Conservation (phyloP, 805 yeast species). For the Candida succiphila region DNA sequence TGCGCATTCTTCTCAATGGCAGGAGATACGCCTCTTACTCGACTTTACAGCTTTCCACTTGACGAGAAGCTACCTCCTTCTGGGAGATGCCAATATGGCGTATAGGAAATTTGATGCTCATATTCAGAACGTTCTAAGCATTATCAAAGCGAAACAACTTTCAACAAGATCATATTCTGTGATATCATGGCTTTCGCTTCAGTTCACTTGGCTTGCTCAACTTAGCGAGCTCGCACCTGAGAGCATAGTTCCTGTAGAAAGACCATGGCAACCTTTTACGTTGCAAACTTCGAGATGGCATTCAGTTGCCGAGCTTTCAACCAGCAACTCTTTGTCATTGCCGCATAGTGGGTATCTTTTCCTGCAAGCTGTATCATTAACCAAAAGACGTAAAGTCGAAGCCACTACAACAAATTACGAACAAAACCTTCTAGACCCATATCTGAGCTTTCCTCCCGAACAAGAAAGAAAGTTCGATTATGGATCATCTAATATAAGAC, state of each 20-base stretch:
- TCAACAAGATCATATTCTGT: constrained; percentile 19
- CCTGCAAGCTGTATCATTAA: constrained; percentile 26
- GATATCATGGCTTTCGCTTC: constrained; percentile 49
- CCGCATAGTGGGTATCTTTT: constrained; percentile 34
- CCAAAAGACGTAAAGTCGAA: constrained; percentile 14
- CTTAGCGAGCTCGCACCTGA: constrained; percentile 39
- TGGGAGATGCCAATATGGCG: constrained; percentile 49
- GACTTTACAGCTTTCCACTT: constrained; percentile 59
- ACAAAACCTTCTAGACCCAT: constrained; percentile 11
- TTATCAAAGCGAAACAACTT: constrained; percentile 21
- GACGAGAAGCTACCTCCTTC: constrained; percentile 46
- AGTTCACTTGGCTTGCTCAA: constrained; percentile 57
- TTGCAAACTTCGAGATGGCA: constrained; percentile 18
- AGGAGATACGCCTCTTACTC: constrained; percentile 35
- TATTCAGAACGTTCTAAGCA: constrained; percentile 36
- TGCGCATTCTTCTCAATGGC: constrained; percentile 24
- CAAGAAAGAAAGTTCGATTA: constrained; percentile 14
- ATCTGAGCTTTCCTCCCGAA: constrained; percentile 15
- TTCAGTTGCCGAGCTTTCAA: constrained; percentile 4
- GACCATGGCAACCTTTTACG: constrained; percentile 21
- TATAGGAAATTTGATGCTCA: constrained; percentile 59
- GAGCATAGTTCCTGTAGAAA: constrained; percentile 26
- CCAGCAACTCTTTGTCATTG: constrained; percentile 16
- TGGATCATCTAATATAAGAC: constrained; percentile 12
- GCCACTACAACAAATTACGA: constrained; percentile 4